Percentiles rank a stretch among this genome's conserved stretches.
phyloP scores from a whole-genome alignment of 2,329 filamentous ascomycete species.

The Alternaria gansuensis region DNA sequence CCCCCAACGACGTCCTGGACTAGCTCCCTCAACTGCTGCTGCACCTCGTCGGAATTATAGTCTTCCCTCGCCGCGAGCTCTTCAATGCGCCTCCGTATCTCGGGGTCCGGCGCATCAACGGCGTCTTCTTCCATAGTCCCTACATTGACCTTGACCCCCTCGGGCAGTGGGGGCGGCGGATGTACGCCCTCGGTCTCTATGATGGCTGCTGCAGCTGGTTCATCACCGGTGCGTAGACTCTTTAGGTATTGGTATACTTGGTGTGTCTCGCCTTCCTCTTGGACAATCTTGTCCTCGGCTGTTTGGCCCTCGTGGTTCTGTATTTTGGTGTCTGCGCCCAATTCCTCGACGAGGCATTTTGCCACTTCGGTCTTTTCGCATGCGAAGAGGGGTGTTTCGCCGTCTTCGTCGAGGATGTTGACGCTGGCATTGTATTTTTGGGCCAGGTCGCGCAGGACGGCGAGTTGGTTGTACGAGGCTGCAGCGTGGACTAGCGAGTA shows the following conservation, averaged over 20 bases:
- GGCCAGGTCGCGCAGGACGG: conserved; percentile 79
- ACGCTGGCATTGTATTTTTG: conserved; percentile 79
- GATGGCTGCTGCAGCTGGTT: conserved; percentile 33
- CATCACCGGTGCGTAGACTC: conserved; percentile 38
- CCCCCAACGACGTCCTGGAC: conserved; percentile 81
- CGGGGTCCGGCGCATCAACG: conserved; percentile 74
- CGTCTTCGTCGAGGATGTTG: conserved; percentile 87
- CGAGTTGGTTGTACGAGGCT: conserved; percentile 87
- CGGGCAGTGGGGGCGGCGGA: conserved; percentile 71
- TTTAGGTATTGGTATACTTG: conserved; percentile 76
- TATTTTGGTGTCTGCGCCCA: conserved; percentile 72
- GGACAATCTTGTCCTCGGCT: conserved; percentile 79
- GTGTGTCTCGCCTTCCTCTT: conserved; percentile 78
- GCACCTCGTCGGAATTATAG: conserved; percentile 81
- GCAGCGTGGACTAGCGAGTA: conserved; percentile 95
- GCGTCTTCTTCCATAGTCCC: conserved; percentile 71
- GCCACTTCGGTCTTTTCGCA: conserved; percentile 83
- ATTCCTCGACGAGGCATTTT: conserved; percentile 80
- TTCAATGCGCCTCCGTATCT: conserved; percentile 86
- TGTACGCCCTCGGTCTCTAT: conserved; percentile 39
- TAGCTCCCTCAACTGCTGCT: conserved; percentile 78
- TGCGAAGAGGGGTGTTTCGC: conserved; percentile 95
- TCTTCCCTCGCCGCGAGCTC: conserved; percentile 84
- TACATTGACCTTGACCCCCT: conserved; percentile 79
- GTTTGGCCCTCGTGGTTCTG: conserved; percentile 79